These are phyloP conservation scores for Botryotinia globosa DNA, from an alignment of 2,329 filamentous ascomycete genomes.

Conservation along the genomic window DNA sequence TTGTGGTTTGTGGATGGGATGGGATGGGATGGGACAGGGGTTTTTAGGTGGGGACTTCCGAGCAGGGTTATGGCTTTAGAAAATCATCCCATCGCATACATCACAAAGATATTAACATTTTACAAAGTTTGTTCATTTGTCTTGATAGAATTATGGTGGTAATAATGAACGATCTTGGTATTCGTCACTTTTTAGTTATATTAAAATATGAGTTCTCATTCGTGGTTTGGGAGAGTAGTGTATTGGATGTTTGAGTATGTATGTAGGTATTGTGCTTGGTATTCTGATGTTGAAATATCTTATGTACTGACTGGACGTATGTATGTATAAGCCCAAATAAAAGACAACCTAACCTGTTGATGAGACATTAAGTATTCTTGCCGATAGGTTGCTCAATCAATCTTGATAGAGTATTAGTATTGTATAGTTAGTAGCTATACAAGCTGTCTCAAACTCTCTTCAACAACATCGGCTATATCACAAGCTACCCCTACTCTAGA, in stretches of 20 bases:
- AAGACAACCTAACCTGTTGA: background rate
- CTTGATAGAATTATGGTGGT: background rate
- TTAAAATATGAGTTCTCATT: background rate
- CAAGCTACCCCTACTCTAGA: background rate
- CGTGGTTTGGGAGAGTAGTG: background rate
- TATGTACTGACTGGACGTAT: background rate
- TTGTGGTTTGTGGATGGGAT: slow-evolving; percentile 3
- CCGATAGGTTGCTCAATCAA: background rate
- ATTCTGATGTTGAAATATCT: background rate
- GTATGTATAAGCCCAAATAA: background rate
- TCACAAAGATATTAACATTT: background rate
- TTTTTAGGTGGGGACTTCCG: background rate
- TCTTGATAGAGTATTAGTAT: no score
- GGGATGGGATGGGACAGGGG: background rate
- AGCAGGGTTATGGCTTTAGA: background rate
- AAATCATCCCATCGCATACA: no score
- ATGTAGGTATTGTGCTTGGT: background rate
- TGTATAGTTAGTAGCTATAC: background rate
- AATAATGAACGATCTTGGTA: background rate
- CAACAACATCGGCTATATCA: background rate
- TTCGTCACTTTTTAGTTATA: background rate
- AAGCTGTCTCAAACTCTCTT: background rate
- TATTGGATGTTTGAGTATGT: background rate
- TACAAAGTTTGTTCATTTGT: no score
- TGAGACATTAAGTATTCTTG: background rate